Base-by-base conservation (phyloP, 495 filamentous ascomycete genomes). In the Penicillium coffeae region DNA sequence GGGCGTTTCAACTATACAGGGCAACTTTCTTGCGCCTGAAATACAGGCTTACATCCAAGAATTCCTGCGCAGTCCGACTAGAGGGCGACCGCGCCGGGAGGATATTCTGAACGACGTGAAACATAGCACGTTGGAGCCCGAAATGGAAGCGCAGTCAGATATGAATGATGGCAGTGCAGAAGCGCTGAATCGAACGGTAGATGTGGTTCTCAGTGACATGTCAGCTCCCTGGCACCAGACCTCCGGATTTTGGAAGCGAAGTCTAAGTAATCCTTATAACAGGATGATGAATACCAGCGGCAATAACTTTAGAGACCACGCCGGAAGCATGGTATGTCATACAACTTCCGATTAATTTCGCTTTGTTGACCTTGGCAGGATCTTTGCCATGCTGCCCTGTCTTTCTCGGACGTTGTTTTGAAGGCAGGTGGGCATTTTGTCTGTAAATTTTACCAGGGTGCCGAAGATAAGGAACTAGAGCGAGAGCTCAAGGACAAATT, bases 241-340 rank as follows among this genome's bases (percentile, higher is more conserved):
- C 25, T 78, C 79, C 59, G 86, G 86, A 34, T 89, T 85, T 71
- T 85, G 82, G 74, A 84, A 85, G 71, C 88, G 79, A 70, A 93
- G 83, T 73, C 77, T 96, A 76, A 93, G 83, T 90, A 78, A 90
- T 77, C 88, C 91, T 42, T 90, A 91, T 81, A 64, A 64, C 74
- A 98, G 93, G 93, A 86, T 98, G 89, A 96, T 96, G 90, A 96
- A 97, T 70, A 95, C 90, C 41, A 96, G 87, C 67, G 93, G 93
- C 33, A 84, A 89, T 50, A 64, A 60, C 14, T 89, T 94, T 65
- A 80, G 79, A 65, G 93, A 98, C 70, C 94, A 98, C 70, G 86
- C 82, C 21, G 89, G 89, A 27, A 96, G 90, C 69, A 98, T 98
- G 88, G 93, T 96, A 71, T 48, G 14, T 8, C 8, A 33, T 51